These are phyloP conservation scores for Angomonas desouzai DNA, from an alignment of 208 protist genomes.

Conservation along the genomic window DNA sequence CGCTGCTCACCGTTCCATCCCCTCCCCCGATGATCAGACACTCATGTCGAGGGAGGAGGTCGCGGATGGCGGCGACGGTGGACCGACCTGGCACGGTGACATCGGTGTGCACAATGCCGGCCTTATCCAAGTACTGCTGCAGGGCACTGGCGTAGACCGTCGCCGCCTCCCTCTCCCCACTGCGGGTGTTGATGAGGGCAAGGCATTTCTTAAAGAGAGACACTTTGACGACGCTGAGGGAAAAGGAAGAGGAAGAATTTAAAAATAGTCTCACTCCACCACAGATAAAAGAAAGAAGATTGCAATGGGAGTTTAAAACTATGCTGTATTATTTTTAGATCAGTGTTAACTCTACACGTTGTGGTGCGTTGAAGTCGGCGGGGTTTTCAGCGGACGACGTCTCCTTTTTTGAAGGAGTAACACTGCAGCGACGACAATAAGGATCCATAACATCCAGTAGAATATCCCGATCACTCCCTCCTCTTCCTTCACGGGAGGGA, in stretches of 20 bases:
- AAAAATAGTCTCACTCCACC: too few species aligned
- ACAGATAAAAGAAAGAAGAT: too few species aligned
- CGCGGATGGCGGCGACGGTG: slow-evolving; percentile 25
- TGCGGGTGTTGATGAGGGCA: slow-evolving; percentile 67
- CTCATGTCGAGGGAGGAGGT: slow-evolving; percentile 23
- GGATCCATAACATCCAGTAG: too few species aligned
- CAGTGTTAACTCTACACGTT: too few species aligned
- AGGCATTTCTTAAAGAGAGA: slow-evolving; percentile 38
- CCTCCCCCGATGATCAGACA: slow-evolving; percentile 62
- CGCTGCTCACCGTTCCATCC: slow-evolving; percentile 73
- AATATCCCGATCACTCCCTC: too few species aligned
- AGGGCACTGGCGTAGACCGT: slow-evolving; percentile 50
- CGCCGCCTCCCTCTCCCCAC: slow-evolving; percentile 40
- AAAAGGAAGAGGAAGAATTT: slow-evolving; percentile 7
- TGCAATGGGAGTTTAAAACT: too few species aligned
- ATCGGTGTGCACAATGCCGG: slow-evolving; percentile 66
- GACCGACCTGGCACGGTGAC: slow-evolving; percentile 39
- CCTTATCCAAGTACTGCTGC: slow-evolving; percentile 55
- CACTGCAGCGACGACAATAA: too few species aligned
- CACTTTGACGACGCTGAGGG: background rate
- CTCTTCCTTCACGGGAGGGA: too few species aligned
- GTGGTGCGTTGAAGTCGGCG: too few species aligned
- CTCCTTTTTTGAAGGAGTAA: too few species aligned
- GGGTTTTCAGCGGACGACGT: too few species aligned
- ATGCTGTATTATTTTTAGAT: too few species aligned